Base-by-base conservation (phyloP, 116 monocot species). In the Zostera marina region DNA sequence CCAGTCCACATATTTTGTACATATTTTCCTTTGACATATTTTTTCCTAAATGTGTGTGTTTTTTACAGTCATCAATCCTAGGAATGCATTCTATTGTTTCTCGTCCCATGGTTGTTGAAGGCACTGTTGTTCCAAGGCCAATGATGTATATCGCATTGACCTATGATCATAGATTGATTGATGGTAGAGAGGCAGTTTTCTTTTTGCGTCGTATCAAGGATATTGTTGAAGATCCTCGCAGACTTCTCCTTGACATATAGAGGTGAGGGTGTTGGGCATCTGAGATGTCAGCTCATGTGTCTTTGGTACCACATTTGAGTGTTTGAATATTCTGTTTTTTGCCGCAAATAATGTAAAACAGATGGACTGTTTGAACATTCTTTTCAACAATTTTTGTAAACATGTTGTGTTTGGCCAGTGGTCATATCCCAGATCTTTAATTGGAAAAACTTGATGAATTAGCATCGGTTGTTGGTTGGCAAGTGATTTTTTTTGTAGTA, bases 121-220 rank as follows among this genome's bases (percentile, higher is more conserved):
- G 94, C 2, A 63, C 44, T 7, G 67, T 88, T 26, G 60, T 78
- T 23, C 69, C 88, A 25, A 81, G 94, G 75, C 94, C 88, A 8
- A 85, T 94, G 94, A 94, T 88, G 94, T 88, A 94, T 63, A 53
- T 88, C 54, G 85, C 94, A 1, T 61, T 94, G 73, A 94, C 94
- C 3, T 94, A 94, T 41, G 94, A 94, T 56, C 94, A 94, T 40
- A 64, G 94, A 48, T 59, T 94, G 56, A 94, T 94, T 7, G 94
- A 94, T 63, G 94, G 94, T 14, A 88, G 94, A 80, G 94, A 88
- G 62, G 94, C 94, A 12, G 94, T 94, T 3, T 88, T 77, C 67
- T 94, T 94, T 75, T 53, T 94, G 41, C 70, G 89, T 1, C 81
- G 94, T 11, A 85, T 94, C 67, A 94, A 94, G 76, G 94, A 88